Evolutionary conservation across 202 grass and related monocot species (phyloP).

Genomic region (Carex arenaria): DNA sequence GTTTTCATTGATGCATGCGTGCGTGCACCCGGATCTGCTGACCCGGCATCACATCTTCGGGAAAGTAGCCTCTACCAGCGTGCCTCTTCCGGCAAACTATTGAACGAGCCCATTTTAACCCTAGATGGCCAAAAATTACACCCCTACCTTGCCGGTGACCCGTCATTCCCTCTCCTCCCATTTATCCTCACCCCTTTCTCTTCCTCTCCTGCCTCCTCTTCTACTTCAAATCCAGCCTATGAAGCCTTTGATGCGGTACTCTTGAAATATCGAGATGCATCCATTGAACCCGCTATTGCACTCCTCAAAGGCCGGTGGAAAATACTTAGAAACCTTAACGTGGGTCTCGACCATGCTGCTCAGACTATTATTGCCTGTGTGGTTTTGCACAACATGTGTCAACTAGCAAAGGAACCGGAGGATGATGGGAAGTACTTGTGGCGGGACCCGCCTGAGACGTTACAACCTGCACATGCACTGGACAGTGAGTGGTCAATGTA

Average conservation of each 20-base stretch:
- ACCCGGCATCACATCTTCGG: conserved; percentile 27
- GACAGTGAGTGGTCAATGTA: conserved; percentile 33
- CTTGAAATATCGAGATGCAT: background rate
- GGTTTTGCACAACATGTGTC: conserved; percentile 38
- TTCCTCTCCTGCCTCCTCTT: background rate
- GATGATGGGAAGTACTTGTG: conserved; percentile 34
- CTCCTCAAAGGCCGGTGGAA: conserved; percentile 39
- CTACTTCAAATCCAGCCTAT: conserved; percentile 2
- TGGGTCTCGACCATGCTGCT: conserved; percentile 31
- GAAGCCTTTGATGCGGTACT: conserved; percentile 24
- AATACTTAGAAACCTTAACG: conserved; percentile 39
- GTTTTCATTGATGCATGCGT: conserved; percentile 36
- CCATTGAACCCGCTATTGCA: conserved; percentile 28
- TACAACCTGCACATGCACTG: conserved; percentile 12
- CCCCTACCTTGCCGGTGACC: conserved; percentile 27
- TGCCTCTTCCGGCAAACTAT: conserved; percentile 2
- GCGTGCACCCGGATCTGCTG: conserved; percentile 26
- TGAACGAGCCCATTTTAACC: conserved; percentile 6
- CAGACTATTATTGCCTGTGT: conserved; percentile 38
- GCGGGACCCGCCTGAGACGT: conserved; percentile 29
- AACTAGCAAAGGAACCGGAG: conserved; percentile 28
- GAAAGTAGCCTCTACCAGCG: conserved; percentile 24
- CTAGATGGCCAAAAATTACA: conserved; percentile 5
- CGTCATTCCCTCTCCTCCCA: conserved; percentile 33
- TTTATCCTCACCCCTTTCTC: conserved; percentile 34